Conservation (phyloP, 2,329 filamentous ascomycete genomes). For the Xenoacremonium recifei region DNA sequence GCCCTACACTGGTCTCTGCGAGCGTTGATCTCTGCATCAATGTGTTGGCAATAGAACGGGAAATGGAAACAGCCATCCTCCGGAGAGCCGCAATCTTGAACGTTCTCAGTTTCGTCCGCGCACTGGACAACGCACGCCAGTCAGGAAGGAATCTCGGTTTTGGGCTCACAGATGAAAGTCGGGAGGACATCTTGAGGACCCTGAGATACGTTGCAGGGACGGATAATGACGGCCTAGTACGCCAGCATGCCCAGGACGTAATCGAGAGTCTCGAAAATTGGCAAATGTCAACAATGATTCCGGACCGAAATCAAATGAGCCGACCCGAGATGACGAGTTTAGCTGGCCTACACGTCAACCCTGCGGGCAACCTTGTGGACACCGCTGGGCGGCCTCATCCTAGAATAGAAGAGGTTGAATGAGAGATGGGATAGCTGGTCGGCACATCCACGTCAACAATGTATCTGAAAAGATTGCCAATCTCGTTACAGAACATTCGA, state of each 20-base stretch:
- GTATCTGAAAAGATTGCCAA: constrained; percentile 20
- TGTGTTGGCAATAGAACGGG: constrained; percentile 61
- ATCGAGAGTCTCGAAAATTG: constrained; percentile 64
- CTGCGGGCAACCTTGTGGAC: constrained; percentile 22
- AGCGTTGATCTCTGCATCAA: constrained; percentile 63
- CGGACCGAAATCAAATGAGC: constrained; percentile 25
- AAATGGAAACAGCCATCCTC: constrained; percentile 60
- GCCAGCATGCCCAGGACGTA: constrained; percentile 65
- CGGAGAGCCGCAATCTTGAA: constrained; percentile 65
- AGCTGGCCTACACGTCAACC: constrained; percentile 38
- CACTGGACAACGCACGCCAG: constrained; percentile 54
- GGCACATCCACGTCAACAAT: constrained; percentile 13
- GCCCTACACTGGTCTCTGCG: constrained; percentile 49
- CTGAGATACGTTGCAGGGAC: constrained; percentile 62
- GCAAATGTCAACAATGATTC: constrained; percentile 52
- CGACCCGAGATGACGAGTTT: constrained; percentile 29
- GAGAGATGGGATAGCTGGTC: constrained; percentile 22
- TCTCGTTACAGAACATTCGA: constrained; percentile 23
- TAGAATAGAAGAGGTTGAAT: constrained; percentile 63
- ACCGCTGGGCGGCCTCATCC: constrained; percentile 32
- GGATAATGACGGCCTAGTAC: constrained; percentile 68
- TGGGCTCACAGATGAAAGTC: constrained; percentile 53
- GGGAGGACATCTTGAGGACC: constrained; percentile 60
- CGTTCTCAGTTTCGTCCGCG: constrained; percentile 59
- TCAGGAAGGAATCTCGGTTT: constrained; percentile 47